Evolutionary conservation across 805 yeast genomes (phyloP).

Genomic region (Helenozyma baotianmanensis): DNA sequence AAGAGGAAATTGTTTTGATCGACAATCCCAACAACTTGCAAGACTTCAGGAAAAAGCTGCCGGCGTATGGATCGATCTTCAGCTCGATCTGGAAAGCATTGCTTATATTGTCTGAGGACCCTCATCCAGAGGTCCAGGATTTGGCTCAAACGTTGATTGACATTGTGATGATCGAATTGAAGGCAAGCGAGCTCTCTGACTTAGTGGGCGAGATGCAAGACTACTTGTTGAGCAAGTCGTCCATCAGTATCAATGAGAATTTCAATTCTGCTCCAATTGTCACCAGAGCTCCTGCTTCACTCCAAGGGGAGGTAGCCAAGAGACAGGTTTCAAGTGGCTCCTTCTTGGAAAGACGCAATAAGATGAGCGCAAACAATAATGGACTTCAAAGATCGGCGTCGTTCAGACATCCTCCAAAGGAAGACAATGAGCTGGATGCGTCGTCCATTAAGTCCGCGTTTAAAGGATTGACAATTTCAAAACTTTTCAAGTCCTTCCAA

Average conservation of each 20-base stretch:
- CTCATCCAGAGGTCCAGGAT: constrained; percentile 73
- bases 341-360: constrained; percentile 19
- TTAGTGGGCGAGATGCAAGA: constrained; percentile 64
- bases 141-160: constrained; percentile 75
- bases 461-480: constrained; percentile 30
- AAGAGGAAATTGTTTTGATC: constrained; percentile 67
- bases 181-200: constrained; percentile 61
- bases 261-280: constrained; percentile 39
- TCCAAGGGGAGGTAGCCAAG: constrained; percentile 8
- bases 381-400: constrained; percentile 27
- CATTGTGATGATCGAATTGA: constrained; percentile 57
- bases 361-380: constrained; percentile 26
- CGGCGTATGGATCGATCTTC: constrained; percentile 84
- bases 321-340: constrained; percentile 22
- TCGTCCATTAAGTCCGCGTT: constrained; percentile 32
- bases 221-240: constrained; percentile 50
- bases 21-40: constrained; percentile 60
- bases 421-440: constrained; percentile 19
- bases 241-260: constrained; percentile 35
- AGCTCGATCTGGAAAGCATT: constrained; percentile 85
- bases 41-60: constrained; percentile 60
- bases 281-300: constrained; percentile 22
- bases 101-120: constrained; percentile 78
- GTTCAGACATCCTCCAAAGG: constrained; percentile 11
- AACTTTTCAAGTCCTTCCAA: constrained; percentile 34